These are phyloP conservation scores for Beauveria caledonica DNA, from an alignment of 2,329 filamentous ascomycete species.

Conservation along the genomic window DNA sequence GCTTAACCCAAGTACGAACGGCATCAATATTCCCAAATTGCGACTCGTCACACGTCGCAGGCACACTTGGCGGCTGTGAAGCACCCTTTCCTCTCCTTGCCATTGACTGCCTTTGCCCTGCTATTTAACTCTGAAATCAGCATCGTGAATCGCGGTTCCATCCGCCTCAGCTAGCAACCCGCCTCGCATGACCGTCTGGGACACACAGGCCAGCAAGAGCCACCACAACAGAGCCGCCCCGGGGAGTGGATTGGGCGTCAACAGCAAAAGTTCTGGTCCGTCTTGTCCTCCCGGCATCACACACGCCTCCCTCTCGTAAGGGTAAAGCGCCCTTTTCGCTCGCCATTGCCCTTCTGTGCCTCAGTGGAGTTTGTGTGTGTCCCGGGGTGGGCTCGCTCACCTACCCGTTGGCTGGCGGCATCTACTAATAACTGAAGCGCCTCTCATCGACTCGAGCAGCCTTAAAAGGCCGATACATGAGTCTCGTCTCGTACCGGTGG, in stretches of 20 bases:
- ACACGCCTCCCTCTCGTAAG: conserved; percentile 8
- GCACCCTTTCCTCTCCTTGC: neutral
- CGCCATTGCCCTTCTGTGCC: conserved; percentile 5
- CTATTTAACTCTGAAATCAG: neutral
- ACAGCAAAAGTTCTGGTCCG: conserved; percentile 7
- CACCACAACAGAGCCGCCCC: neutral
- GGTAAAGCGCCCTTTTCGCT: conserved; percentile 4
- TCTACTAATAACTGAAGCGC: conserved; percentile 9
- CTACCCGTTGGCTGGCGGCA: conserved; percentile 11
- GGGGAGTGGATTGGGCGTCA: conserved; percentile 3
- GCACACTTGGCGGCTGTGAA: neutral
- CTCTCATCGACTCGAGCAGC: conserved; percentile 10
- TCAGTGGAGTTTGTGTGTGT: conserved; percentile 9
- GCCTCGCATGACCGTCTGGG: neutral
- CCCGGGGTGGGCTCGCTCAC: conserved; percentile 8
- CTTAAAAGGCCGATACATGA: conserved; percentile 7
- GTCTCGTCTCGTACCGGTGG: conserved; percentile 7
- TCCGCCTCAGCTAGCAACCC: conserved; percentile 1
- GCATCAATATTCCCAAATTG: conserved; percentile 5
- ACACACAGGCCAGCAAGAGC: neutral
- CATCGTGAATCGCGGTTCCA: conserved; percentile 2
- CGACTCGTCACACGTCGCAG: conserved; percentile 5
- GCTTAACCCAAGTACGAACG: neutral
- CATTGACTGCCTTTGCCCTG: neutral
- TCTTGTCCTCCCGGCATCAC: neutral